Percentiles rank a stretch among this genome's conserved stretches.
phyloP scores from a whole-genome alignment of 1,284 basidiomycete genomes.

The Pyrrhoderma lamaoense region DNA sequence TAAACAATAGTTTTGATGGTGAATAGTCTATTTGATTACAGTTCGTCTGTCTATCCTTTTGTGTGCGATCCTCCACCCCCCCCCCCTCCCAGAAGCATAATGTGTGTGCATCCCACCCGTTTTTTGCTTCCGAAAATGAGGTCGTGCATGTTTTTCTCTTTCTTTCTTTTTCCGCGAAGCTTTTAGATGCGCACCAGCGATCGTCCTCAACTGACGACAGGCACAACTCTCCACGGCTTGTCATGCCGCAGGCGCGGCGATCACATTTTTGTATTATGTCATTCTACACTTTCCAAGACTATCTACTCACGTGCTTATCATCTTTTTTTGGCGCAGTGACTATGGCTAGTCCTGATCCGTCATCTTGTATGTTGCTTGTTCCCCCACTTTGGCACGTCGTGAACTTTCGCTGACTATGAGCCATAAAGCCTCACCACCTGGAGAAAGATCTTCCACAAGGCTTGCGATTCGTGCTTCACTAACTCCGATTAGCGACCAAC shows the following conservation, averaged over 20 bases:
- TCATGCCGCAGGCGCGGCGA: too few relatives aligned
- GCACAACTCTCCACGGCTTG: too few relatives aligned
- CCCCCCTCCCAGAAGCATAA: too few relatives aligned
- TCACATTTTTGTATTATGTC: too few relatives aligned
- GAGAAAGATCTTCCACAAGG: constrained; percentile 49
- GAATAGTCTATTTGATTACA: constrained; percentile 1
- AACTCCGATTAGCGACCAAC: constrained; percentile 14
- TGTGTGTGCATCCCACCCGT: too few relatives aligned
- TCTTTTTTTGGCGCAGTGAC: not conserved
- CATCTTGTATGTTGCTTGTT: not conserved
- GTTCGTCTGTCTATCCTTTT: not conserved
- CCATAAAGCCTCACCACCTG: constrained; percentile 28
- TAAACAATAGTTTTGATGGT: constrained; percentile 4
- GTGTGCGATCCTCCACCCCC: too few relatives aligned
- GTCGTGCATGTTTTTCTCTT: not conserved
- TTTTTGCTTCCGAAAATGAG: not conserved
- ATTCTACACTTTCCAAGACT: too few relatives aligned
- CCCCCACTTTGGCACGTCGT: not conserved
- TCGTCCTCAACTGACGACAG: too few relatives aligned
- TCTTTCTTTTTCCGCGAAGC: not conserved
- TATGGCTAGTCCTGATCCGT: not conserved
- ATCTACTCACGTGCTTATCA: not conserved
- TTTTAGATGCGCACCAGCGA: too few relatives aligned
- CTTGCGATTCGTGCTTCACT: constrained; percentile 40
- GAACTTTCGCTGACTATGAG: too few relatives aligned